Conservation (phyloP, 805 yeast genomes). For the Myxozyma geophila region DNA sequence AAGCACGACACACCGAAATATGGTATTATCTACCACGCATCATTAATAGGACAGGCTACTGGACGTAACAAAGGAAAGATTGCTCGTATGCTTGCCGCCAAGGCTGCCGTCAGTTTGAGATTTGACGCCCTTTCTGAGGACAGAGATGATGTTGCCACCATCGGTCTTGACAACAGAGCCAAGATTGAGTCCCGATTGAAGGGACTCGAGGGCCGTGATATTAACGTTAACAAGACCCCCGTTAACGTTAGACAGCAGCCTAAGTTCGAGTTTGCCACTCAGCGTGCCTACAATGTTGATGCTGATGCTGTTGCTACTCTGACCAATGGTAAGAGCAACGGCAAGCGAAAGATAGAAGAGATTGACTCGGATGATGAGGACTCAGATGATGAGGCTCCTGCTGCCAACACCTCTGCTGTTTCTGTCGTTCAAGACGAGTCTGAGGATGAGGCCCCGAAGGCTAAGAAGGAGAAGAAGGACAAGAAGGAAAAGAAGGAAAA, state of each 20-base stretch:
- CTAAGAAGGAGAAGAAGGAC: conserved; percentile 39
- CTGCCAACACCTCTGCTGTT: conserved; percentile 7
- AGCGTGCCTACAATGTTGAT: conserved; percentile 89
- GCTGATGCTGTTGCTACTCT: conserved; percentile 80
- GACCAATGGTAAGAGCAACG: conserved; percentile 43
- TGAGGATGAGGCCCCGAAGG: conserved; percentile 43
- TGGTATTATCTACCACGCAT: conserved; percentile 95
- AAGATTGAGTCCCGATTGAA: conserved; percentile 94
- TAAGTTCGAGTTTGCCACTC: conserved; percentile 84
- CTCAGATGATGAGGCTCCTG: conserved; percentile 12
- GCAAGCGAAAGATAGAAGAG: conserved; percentile 37
- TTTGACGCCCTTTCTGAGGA: conserved; percentile 97
- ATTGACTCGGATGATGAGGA: conserved; percentile 48
- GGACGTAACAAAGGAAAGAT: conserved; percentile 99
- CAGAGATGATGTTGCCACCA: conserved; percentile 91
- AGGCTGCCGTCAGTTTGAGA: conserved; percentile 95
- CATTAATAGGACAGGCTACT: conserved; percentile 95
- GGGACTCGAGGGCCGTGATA: conserved; percentile 94
- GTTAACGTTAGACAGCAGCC: conserved; percentile 74
- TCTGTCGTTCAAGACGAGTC: conserved; percentile 29
- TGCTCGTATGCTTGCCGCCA: conserved; percentile 98
- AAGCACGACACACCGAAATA: conserved; percentile 99
- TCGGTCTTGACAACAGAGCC: conserved; percentile 88
- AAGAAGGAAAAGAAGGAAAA: conserved; percentile 39
- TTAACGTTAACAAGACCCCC: conserved; percentile 67